phyloP scores from a whole-genome alignment of 192 early-diverging fungal genomes.

The Entrophospora sp. region DNA sequence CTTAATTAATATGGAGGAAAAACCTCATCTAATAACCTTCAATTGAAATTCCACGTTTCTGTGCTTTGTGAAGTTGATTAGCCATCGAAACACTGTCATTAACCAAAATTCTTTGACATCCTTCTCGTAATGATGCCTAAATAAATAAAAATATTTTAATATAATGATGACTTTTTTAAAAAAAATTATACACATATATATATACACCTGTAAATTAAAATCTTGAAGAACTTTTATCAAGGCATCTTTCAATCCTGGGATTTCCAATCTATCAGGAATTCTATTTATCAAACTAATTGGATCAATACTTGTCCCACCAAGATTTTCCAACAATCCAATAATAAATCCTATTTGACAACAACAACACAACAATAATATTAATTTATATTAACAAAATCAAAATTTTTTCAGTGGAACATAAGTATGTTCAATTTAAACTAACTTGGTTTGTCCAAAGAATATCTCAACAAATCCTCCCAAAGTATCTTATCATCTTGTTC shows the following conservation, averaged over 20 bases:
- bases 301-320: slow-evolving; percentile 71
- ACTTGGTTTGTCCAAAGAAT: slow-evolving; percentile 93
- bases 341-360: slow-evolving; percentile 72
- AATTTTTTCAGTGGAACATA: no score
- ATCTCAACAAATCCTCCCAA: slow-evolving; percentile 92
- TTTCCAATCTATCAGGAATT: slow-evolving; percentile 71
- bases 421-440: no score
- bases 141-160: not conserved
- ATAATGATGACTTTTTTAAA: not conserved
- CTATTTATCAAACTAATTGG: slow-evolving; percentile 70
- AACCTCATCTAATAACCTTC: no score
- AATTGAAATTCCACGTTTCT: slow-evolving; percentile 57
- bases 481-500: slow-evolving; percentile 93
- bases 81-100: slow-evolving; percentile 79
- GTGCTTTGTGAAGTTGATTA: slow-evolving; percentile 54
- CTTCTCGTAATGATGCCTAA: slow-evolving; percentile 76
- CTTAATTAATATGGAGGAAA: no score
- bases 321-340: slow-evolving; percentile 81
- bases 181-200: slow-evolving; percentile 9
- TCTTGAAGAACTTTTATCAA: slow-evolving; percentile 88
- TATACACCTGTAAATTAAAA: slow-evolving; percentile 71
- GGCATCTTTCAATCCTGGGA: slow-evolving; percentile 72
- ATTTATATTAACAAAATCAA: no score
- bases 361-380: no score
- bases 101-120: slow-evolving; percentile 84